Base-by-base conservation (phyloP, 176 grass and related monocot species). In the Paspalum vaginatum region DNA sequence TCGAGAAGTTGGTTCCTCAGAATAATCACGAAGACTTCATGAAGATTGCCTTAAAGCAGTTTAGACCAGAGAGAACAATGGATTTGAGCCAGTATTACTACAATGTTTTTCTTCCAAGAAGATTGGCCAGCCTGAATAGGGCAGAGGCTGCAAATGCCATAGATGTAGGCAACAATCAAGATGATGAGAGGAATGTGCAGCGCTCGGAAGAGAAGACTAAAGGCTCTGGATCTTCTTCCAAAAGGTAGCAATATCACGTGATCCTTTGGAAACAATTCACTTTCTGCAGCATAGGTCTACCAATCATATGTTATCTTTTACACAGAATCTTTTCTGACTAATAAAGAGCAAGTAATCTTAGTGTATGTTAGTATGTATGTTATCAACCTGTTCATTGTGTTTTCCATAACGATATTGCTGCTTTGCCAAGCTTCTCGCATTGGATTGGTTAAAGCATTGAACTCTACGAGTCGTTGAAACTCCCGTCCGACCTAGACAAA, bases 71-170 rank as follows among this genome's bases (percentile, higher is more conserved):
- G 65, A 47, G 40, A 56, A 76, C 32, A 85, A 6, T 8, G 45
- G 64, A 81, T 54, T 58, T 72, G 26, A 58, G 14, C 0, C 77
- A 52, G 42, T 87, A 87, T 44, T 87, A 85, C 70, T 86, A 63
- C 79, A 90, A 90, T 39, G 41, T 84, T 62, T 90, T 79, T 79
- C 79, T 84, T 90, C 88, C 84, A 69, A 87, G 47, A 84, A 82
- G 80, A 50, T 69, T 90, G 61, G 84, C 75, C 11, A 69, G 39
- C 25, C 45, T 70, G 69, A 84, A 81, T 55, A 90, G 84, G 48
- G 37, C 55, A 83, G 47, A 68, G 4, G 52, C 62, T 79, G 42
- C 42, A 57, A 54, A 83, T 10, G n/a, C 65, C 7, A 39, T 22
- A 79, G 61, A 71, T 60, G 22, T 17, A 49, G 63, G 59, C 39